Evolutionary conservation across 495 filamentous ascomycete genomes (phyloP).

Genomic region (Penicillium robsamsonii): DNA sequence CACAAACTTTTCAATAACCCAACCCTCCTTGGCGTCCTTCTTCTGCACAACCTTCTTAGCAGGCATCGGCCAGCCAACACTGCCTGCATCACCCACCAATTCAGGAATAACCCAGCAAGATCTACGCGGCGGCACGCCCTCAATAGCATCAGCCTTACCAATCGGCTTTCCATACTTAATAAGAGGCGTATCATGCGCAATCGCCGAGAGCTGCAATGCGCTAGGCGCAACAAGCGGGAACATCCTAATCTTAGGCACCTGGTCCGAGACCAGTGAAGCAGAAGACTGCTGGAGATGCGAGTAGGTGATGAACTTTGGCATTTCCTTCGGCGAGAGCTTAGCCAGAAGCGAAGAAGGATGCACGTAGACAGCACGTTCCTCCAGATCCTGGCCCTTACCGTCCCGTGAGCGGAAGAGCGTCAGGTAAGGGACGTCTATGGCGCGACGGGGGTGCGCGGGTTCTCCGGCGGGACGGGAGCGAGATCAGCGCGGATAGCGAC

Average conservation of each 20-base stretch:
- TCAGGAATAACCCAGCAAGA: slow-evolving; percentile 82
- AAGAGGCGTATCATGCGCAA: slow-evolving; percentile 84
- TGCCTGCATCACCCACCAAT: slow-evolving; percentile 62
- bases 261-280: slow-evolving; percentile 43
- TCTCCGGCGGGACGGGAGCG: slow-evolving; percentile 68
- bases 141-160: slow-evolving; percentile 65
- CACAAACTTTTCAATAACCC: slow-evolving; percentile 70
- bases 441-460: slow-evolving; percentile 66
- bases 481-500: slow-evolving; percentile 91
- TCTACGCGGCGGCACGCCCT: slow-evolving; percentile 54
- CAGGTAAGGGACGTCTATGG: slow-evolving; percentile 86
- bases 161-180: slow-evolving; percentile 86
- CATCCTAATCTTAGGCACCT: slow-evolving; percentile 80
- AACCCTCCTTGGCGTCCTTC: slow-evolving; percentile 67
- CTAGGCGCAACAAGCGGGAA: slow-evolving; percentile 78
- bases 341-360: slow-evolving; percentile 82
- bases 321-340: slow-evolving; percentile 63
- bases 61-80: slow-evolving; percentile 79
- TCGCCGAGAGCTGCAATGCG: slow-evolving; percentile 68
- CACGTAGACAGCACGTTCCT: slow-evolving; percentile 69
- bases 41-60: slow-evolving; percentile 79
- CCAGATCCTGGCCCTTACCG: slow-evolving; percentile 45
- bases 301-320: slow-evolving; percentile 86
- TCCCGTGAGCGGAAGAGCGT: slow-evolving; percentile 73
- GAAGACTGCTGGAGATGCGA: slow-evolving; percentile 74